Percentiles rank a stretch among this genome's conserved stretches.
phyloP scores from a whole-genome alignment of 345 rosid genomes.

The Dipteronia sinensis region DNA sequence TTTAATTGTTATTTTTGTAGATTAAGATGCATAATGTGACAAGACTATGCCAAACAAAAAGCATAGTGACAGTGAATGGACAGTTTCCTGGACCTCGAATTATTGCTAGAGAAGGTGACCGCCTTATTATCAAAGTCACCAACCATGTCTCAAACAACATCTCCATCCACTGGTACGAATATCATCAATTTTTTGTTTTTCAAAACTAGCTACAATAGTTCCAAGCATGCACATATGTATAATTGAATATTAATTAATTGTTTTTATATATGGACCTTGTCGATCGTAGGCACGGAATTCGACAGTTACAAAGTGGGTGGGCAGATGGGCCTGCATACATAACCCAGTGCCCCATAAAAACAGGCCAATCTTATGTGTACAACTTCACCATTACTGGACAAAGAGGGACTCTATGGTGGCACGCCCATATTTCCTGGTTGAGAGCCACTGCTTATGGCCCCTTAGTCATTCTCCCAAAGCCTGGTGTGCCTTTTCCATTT shows the following conservation, averaged over 20 bases:
- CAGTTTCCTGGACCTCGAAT: constrained; percentile 38
- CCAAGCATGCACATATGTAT: background rate
- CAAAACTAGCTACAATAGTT: no score
- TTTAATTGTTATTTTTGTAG: constrained; percentile 17
- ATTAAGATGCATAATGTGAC: constrained; percentile 50
- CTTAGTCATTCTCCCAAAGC: constrained; percentile 31
- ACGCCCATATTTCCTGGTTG: constrained; percentile 28
- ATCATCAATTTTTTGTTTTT: no score
- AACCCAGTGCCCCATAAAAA: constrained; percentile 48
- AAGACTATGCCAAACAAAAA: constrained; percentile 34
- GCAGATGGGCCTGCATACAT: constrained; percentile 49
- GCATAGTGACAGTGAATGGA: constrained; percentile 40
- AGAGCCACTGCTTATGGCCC: constrained; percentile 42
- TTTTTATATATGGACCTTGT: background rate
- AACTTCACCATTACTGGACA: constrained; percentile 39
- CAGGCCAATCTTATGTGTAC: constrained; percentile 35
- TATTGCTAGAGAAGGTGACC: constrained; percentile 42
- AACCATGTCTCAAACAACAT: constrained; percentile 35
- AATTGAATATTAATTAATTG: background rate
- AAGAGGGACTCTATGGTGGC: constrained; percentile 38
- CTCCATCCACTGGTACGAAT: constrained; percentile 30
- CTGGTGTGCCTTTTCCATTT: constrained; percentile 28
- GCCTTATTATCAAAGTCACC: constrained; percentile 32
- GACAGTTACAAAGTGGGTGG: constrained; percentile 47
- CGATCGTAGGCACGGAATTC: constrained; percentile 43